Conservation (phyloP, 1,284 basidiomycete species). For the Caloboletus inedulis region DNA sequence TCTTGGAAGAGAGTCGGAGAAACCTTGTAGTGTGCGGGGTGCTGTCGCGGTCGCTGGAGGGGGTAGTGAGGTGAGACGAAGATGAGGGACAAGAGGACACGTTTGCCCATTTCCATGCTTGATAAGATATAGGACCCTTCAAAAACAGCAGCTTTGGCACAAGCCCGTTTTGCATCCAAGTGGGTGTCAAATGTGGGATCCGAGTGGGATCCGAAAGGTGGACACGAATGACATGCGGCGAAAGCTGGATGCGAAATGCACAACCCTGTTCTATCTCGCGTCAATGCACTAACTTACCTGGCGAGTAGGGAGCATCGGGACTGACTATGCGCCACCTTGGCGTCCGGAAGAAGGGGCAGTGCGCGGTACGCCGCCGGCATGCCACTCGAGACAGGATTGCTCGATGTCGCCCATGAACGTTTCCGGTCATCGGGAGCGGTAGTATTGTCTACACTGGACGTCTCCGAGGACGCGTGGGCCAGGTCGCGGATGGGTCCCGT, state of each 20-base stretch:
- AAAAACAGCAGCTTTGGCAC: conserved; percentile 48
- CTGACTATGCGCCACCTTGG: conserved; percentile 45
- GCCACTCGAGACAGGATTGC: conserved; percentile 51
- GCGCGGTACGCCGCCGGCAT: conserved; percentile 42
- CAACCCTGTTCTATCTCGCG: conserved; percentile 47
- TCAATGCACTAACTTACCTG: conserved; percentile 1
- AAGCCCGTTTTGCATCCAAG: conserved; percentile 48
- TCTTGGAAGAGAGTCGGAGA: conserved; percentile 42
- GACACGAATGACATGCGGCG: conserved; percentile 43
- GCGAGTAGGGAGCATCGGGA: conserved; percentile 8
- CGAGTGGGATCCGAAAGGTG: too few species aligned
- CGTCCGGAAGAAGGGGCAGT: conserved; percentile 49
- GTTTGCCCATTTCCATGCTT: conserved; percentile 49
- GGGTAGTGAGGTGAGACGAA: not conserved
- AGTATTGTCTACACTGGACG: not conserved
- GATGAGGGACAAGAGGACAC: conserved; percentile 20
- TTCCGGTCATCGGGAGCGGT: conserved; percentile 1
- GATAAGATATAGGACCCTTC: conserved; percentile 55
- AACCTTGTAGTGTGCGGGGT: conserved; percentile 46
- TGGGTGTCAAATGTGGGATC: conserved; percentile 39
- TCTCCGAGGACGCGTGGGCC: conserved; percentile 27
- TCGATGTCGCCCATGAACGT: conserved; percentile 43
- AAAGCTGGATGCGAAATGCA: conserved; percentile 52
- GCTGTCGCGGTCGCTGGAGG: conserved; percentile 5
- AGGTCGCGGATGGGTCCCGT: conserved; percentile 21